Evolutionary conservation across 176 grass and related monocot genomes (phyloP).

Genomic region (Calamus simplicifolius): DNA sequence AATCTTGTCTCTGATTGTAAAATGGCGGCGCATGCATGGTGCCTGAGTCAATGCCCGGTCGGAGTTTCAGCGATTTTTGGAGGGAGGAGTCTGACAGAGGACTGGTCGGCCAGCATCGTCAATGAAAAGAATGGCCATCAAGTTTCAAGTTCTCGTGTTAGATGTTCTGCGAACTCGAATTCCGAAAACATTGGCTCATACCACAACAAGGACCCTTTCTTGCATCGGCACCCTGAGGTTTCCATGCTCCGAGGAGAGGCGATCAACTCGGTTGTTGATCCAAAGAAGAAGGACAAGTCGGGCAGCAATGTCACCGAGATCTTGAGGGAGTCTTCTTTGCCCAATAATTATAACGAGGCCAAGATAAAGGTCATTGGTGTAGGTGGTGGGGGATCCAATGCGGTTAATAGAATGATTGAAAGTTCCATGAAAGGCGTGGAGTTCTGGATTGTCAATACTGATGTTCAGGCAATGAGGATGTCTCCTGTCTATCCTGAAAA

Average conservation of each 20-base stretch:
- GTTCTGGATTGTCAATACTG: slow-evolving; percentile 18
- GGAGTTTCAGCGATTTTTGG: not conserved
- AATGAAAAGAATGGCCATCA: not conserved
- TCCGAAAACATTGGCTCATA: slow-evolving; percentile 1
- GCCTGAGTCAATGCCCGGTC: not conserved
- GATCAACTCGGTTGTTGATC: not conserved
- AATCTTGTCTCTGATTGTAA: not conserved
- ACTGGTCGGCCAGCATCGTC: not conserved
- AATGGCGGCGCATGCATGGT: not conserved
- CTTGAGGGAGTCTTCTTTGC: not conserved
- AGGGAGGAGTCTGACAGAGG: not conserved
- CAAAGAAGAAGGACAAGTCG: not conserved
- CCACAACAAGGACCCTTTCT: slow-evolving; percentile 9
- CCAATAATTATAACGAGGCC: not conserved
- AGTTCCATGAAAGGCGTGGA: slow-evolving; percentile 21
- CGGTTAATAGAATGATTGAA: slow-evolving; percentile 19
- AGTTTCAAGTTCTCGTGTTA: not conserved
- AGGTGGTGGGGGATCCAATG: slow-evolving; percentile 16
- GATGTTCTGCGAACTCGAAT: slow-evolving; percentile 6
- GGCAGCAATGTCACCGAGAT: not conserved
- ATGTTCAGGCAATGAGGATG: slow-evolving; percentile 18
- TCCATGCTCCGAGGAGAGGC: slow-evolving; percentile 14
- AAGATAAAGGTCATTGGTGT: slow-evolving; percentile 19
- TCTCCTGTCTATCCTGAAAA: slow-evolving; percentile 14
- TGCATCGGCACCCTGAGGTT: slow-evolving; percentile 9